Evolutionary conservation across 805 yeast genomes (phyloP), one percentile per base, ranked within the genome.

Genomic region (Hanseniaspora pseudoguilliermondii): DNA sequence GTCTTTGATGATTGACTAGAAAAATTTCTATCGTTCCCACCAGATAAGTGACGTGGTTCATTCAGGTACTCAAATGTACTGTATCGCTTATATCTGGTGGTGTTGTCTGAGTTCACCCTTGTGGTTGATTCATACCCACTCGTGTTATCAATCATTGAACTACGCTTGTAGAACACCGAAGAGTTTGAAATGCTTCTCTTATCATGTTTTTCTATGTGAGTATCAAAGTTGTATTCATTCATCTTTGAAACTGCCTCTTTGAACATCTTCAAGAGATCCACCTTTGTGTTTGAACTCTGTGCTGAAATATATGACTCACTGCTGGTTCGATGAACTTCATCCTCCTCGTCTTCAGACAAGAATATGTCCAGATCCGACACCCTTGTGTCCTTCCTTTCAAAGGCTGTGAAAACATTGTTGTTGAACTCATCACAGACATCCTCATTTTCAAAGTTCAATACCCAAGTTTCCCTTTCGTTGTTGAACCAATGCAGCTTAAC

Each of bases 401-500:
- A 46, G n/a, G 21, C 27, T 23, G 10, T 27, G 3, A 47, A 2
- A 39, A 54, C 49, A 23, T 15, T 32, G 29, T 39, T 18, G 39
- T 40, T 46, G 25, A 53, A 53, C 7, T 46, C 29, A 38, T 46
- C n/a, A 29, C 56, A 53, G 15, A n/a, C 32, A 15, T 3, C 13
- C 11, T 38, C 34, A 10, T 8, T 39, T 18, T 39, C 47, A 53
- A 53, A 53, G 16, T 21, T 25, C 34, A 56, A 20, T 5, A 40
- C 73, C 95, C 95, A 86, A 66, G 80, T 84, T 18, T 56, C 54
- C 20, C 43, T 20, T 4, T 35, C 27, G 13, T 44, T 35, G 20
- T 41, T 50, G 18, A 41, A 52, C 48, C 54, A 56, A 8, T 16
- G 20, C 20, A 56, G 18, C 58, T 60, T 36, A 27, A 55, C 10